A percentile compares a stretch with the other conserved stretches of the same genome.
Conservation (phyloP, 73 alveolate species). For the Breviolum minutum region DNA sequence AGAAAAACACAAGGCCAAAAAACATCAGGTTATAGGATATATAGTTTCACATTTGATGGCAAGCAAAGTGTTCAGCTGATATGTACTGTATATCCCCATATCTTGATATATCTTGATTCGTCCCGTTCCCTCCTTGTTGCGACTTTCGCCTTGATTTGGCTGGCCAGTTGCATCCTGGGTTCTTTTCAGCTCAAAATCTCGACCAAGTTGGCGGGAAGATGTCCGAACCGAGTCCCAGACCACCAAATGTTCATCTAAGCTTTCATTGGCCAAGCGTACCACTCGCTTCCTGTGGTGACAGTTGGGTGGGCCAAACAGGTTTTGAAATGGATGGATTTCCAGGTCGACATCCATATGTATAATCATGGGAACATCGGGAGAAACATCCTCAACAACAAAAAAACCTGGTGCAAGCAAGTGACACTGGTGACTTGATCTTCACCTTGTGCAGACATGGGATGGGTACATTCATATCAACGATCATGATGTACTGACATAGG, state of each 20-base stretch:
- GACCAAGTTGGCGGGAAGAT: slow-evolving; percentile 7
- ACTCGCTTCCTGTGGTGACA: slow-evolving; percentile 19
- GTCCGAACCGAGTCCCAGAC: neutral
- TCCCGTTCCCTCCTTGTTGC: too few relatives aligned
- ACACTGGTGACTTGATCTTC: slow-evolving; percentile 34
- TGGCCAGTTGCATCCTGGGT: neutral
- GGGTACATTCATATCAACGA: neutral
- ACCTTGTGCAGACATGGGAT: neutral
- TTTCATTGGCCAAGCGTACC: slow-evolving; percentile 14
- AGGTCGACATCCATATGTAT: too few relatives aligned
- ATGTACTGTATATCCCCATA: neutral
- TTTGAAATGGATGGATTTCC: too few relatives aligned
- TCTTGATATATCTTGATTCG: neutral
- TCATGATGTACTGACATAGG: too few relatives aligned
- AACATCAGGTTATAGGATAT: too few relatives aligned
- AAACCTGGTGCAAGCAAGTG: neutral
- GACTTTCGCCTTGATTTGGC: neutral
- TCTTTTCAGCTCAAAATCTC: neutral
- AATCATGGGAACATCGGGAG: too few relatives aligned
- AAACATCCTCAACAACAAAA: neutral
- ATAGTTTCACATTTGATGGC: too few relatives aligned
- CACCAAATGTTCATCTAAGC: slow-evolving; percentile 71
- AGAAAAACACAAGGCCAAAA: too few relatives aligned
- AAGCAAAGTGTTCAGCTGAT: too few relatives aligned
- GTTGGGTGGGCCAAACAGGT: neutral